Conservation (phyloP, 2,329 filamentous ascomycete genomes). For the Fusarium sp. region DNA sequence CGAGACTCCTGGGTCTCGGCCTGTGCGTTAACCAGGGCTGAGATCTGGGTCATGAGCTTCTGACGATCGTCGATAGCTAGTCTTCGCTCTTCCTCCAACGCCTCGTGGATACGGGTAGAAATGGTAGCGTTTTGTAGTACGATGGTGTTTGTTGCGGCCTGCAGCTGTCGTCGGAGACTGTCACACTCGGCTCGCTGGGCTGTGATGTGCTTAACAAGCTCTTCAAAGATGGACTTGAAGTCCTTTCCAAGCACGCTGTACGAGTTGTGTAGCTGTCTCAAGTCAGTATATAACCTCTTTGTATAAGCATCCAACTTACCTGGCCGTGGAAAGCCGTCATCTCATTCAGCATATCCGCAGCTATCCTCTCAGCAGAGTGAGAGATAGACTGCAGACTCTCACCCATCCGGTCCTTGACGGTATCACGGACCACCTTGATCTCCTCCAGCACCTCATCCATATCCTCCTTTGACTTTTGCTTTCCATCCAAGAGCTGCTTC, state of each 20-base stretch:
- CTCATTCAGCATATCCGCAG: constrained; percentile 86
- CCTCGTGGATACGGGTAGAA: constrained; percentile 70
- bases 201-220: constrained; percentile 75
- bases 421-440: constrained; percentile 86
- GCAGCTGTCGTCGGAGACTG: constrained; percentile 73
- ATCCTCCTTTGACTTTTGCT: constrained; percentile 74
- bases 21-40: constrained; percentile 75
- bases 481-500: constrained; percentile 71
- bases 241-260: constrained; percentile 85
- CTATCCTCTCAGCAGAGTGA: constrained; percentile 84
- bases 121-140: constrained; percentile 72
- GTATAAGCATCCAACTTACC: constrained; percentile 48
- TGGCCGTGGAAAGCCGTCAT: constrained; percentile 80
- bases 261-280: constrained; percentile 74
- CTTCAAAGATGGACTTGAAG: constrained; percentile 85
- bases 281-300: constrained; percentile 20
- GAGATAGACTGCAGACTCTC: constrained; percentile 85
- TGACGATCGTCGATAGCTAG: constrained; percentile 77
- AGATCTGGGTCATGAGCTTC: constrained; percentile 77
- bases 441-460: constrained; percentile 93
- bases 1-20: constrained; percentile 76
- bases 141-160: constrained; percentile 71
- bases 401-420: constrained; percentile 85
- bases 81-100: constrained; percentile 77
- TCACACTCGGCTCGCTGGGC: constrained; percentile 80